These are phyloP conservation scores for Xylaria castorea DNA, from an alignment of 495 filamentous ascomycete genomes.

Conservation along the genomic window DNA sequence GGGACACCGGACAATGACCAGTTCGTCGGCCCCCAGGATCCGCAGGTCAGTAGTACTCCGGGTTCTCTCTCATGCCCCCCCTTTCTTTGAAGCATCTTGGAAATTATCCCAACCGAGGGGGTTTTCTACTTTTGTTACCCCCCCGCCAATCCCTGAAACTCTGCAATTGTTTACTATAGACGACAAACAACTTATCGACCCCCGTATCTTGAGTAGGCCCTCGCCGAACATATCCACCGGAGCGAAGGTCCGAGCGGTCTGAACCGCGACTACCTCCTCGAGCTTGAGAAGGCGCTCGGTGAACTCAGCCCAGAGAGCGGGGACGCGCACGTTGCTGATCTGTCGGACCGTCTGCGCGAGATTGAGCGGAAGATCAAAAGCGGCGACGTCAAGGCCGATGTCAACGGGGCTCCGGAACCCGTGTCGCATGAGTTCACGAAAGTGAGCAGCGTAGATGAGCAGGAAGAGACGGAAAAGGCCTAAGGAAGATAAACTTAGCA, in stretches of 20 bases:
- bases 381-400: conserved; percentile 30
- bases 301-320: conserved; percentile 77
- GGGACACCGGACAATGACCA: conserved; percentile 93
- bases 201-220: conserved; percentile 53
- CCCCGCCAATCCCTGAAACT: neutral
- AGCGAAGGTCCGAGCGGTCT: conserved; percentile 84
- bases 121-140: neutral
- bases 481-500: conserved; percentile 14
- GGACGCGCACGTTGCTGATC: conserved; percentile 79
- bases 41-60: conserved; percentile 35
- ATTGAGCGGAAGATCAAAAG: conserved; percentile 50
- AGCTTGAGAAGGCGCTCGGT: conserved; percentile 78
- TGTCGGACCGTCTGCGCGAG: conserved; percentile 63
- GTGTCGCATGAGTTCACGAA: conserved; percentile 51
- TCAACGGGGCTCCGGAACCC: conserved; percentile 10
- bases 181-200: neutral
- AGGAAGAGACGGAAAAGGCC: conserved; percentile 64
- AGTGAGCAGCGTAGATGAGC: conserved; percentile 61
- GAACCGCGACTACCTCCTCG: conserved; percentile 89
- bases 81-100: neutral
- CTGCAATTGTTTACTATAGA: neutral
- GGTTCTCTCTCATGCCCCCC: neutral
- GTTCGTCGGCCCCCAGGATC: conserved; percentile 84
- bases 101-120: neutral
- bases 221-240: conserved; percentile 83